Percentiles rank a stretch among this genome's conserved stretches.
Evolutionary conservation across 345 rosid genomes (phyloP).

Genomic region (Salix suchowensis): DNA sequence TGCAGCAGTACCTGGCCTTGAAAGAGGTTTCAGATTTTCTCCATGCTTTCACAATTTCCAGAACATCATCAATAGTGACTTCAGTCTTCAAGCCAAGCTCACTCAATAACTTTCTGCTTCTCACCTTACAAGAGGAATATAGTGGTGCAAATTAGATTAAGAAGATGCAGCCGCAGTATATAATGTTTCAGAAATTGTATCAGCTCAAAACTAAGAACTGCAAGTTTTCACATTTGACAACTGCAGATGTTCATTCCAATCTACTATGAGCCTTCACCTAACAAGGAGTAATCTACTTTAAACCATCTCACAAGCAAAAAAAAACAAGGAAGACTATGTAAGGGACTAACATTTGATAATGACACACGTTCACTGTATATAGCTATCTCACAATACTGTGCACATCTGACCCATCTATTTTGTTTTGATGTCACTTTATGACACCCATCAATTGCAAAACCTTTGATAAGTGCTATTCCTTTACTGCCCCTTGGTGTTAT

Average conservation of each 20-base stretch:
- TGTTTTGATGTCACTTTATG: too few relatives aligned
- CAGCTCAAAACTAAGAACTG: background rate
- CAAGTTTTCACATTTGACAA: background rate
- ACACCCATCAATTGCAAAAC: too few relatives aligned
- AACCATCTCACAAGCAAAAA: too few relatives aligned
- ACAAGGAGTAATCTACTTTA: too few relatives aligned
- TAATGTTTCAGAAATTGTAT: background rate
- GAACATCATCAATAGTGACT: slow-evolving; percentile 56
- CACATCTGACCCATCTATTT: too few relatives aligned
- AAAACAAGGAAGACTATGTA: too few relatives aligned
- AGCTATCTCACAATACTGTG: too few relatives aligned
- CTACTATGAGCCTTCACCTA: background rate
- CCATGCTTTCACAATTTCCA: slow-evolving; percentile 55
- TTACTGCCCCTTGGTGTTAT: too few relatives aligned
- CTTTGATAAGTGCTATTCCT: too few relatives aligned
- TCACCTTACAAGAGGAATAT: slow-evolving; percentile 44
- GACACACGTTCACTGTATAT: too few relatives aligned
- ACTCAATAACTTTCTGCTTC: slow-evolving; percentile 48
- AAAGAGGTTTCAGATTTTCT: slow-evolving; percentile 45
- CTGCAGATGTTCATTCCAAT: background rate
- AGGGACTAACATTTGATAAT: too few relatives aligned
- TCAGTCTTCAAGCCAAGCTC: slow-evolving; percentile 73
- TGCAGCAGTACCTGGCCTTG: slow-evolving; percentile 56
- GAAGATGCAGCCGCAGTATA: background rate
- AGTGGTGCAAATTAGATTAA: slow-evolving; percentile 3